These are phyloP conservation scores for Candida tammaniensis DNA, from an alignment of 805 yeast species.

Conservation along the genomic window DNA sequence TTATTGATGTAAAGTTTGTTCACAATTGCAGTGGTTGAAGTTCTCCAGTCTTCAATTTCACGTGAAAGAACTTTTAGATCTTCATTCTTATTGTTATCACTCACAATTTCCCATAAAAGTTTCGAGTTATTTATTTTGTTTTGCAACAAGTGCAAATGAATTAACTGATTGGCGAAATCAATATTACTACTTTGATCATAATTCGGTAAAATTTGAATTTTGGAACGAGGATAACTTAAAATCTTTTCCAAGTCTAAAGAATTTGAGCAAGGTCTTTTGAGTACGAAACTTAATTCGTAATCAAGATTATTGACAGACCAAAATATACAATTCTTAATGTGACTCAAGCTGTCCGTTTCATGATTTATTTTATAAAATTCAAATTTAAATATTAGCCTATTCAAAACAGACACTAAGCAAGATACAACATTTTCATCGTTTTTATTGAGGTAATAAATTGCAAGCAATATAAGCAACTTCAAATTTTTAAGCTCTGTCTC, in stretches of 20 bases:
- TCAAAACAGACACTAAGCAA: constrained; percentile 34
- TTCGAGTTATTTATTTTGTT: constrained; percentile 19
- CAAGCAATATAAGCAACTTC: constrained; percentile 28
- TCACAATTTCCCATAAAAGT: constrained; percentile 1
- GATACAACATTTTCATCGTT: constrained; percentile 29
- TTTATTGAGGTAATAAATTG: constrained; percentile 28
- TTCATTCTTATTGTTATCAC: constrained; percentile 2
- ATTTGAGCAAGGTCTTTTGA: constrained; percentile 34
- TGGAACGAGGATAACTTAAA: constrained; percentile 3
- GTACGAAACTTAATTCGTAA: constrained; percentile 33
- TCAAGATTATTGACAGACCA: constrained; percentile 41
- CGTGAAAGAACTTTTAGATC: constrained; percentile 18
- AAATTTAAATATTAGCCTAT: constrained; percentile 23
- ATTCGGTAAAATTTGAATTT: constrained; percentile 1
- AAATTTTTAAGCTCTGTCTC: constrained; percentile 25
- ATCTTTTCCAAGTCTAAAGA: constrained; percentile 14
- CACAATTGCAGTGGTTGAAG: constrained; percentile 23
- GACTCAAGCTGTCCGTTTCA: constrained; percentile 3
- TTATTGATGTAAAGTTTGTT: constrained; percentile 25
- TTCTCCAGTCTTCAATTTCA: constrained; percentile 38
- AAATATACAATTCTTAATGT: constrained; percentile 19
- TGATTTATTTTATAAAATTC: constrained; percentile 17
- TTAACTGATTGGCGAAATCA: constrained; percentile 20
- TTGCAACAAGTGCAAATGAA: constrained; percentile 19
- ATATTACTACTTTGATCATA: neutral